These are phyloP conservation scores for Fusarium sp. DNA, from an alignment of 2,329 filamentous ascomycete species.

Conservation along the genomic window DNA sequence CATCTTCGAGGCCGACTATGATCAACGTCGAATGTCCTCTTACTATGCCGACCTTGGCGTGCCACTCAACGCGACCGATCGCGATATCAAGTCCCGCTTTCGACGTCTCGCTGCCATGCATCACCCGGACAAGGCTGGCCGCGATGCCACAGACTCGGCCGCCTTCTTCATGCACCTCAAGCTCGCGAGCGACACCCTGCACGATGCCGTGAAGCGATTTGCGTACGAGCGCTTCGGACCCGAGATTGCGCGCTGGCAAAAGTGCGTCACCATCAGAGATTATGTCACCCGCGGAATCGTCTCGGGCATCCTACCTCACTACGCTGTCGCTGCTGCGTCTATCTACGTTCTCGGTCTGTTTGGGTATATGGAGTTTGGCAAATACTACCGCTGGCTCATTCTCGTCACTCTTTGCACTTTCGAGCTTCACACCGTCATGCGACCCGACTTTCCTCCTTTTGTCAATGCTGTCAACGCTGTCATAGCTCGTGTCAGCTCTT, in stretches of 20 bases:
- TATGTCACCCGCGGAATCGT: conserved; percentile 75
- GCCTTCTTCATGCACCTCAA: conserved; percentile 84
- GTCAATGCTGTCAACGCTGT: conserved; percentile 61
- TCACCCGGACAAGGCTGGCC: conserved; percentile 86
- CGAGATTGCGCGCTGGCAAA: conserved; percentile 73
- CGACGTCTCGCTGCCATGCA: conserved; percentile 76
- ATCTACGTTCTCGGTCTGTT: conserved; percentile 72
- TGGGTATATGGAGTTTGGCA: conserved; percentile 76
- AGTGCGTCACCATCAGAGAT: conserved; percentile 77
- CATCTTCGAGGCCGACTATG: conserved; percentile 90
- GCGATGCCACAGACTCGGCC: conserved; percentile 48
- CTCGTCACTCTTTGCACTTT: conserved; percentile 65
- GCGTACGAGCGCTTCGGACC: conserved; percentile 92
- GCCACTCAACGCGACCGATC: conserved; percentile 75
- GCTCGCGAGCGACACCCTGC: conserved; percentile 83
- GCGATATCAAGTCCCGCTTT: conserved; percentile 86
- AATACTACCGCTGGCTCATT: conserved; percentile 74
- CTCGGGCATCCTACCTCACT: conserved; percentile 70
- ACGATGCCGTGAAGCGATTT: conserved; percentile 81
- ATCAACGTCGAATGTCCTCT: conserved; percentile 76
- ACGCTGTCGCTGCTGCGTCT: conserved; percentile 66
- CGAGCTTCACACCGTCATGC: conserved; percentile 68
- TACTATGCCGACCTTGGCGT: conserved; percentile 86
- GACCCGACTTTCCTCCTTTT: conserved; percentile 63
- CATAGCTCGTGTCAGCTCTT: conserved; percentile 53